These are phyloP conservation scores for Cucumis melo DNA, from an alignment of 306 rosid species.

Conservation along the genomic window DNA sequence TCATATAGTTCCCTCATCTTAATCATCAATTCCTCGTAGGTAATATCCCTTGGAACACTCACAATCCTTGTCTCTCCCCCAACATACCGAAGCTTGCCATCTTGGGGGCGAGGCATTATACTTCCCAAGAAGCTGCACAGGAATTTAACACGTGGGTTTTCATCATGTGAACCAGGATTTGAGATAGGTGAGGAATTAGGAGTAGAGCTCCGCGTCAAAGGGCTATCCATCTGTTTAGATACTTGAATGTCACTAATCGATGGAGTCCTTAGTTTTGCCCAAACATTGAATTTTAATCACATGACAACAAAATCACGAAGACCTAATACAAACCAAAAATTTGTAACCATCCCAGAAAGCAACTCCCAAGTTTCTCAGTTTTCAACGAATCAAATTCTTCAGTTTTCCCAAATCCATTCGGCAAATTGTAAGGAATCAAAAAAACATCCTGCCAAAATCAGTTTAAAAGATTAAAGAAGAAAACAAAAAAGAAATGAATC, in stretches of 20 bases:
- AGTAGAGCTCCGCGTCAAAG: conserved; percentile 29
- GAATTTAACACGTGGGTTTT: conserved; percentile 63
- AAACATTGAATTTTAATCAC: conserved; percentile 39
- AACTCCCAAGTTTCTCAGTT: neutral
- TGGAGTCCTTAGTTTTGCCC: conserved; percentile 29
- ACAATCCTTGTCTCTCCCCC: conserved; percentile 98
- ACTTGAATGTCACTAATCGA: conserved; percentile 20
- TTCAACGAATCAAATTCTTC: neutral
- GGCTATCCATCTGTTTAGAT: conserved; percentile 57
- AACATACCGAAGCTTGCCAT: conserved; percentile 85
- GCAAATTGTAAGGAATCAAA: conserved; percentile 3
- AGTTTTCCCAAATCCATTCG: conserved; percentile 14
- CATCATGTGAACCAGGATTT: conserved; percentile 35
- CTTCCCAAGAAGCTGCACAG: conserved; percentile 81
- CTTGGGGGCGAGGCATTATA: conserved; percentile 97
- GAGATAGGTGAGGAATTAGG: conserved; percentile 26
- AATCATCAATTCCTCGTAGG: conserved; percentile 75
- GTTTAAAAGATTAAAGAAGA: neutral
- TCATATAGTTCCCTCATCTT: conserved; percentile 89
- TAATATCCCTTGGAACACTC: conserved; percentile 49
- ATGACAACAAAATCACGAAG: conserved; percentile 18
- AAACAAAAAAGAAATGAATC: neutral
- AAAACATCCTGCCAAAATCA: conserved; percentile 6
- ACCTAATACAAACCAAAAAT: neutral
- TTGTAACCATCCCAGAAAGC: neutral